These are phyloP conservation scores for Abrus pulchellus DNA, from an alignment of 306 rosid species.

Conservation along the genomic window DNA sequence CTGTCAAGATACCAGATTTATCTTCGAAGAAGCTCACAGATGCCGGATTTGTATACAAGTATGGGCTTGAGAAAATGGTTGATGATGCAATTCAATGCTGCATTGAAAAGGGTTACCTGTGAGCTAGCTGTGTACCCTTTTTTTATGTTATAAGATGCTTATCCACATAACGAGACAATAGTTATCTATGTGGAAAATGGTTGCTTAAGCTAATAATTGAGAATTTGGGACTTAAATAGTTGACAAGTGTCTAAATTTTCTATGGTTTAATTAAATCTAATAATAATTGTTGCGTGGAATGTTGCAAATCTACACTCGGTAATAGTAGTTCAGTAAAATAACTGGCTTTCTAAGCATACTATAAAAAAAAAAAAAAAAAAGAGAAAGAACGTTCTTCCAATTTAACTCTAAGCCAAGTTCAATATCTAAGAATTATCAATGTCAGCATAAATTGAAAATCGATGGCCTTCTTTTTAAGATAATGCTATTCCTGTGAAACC, in stretches of 20 bases:
- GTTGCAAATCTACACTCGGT: too few species aligned
- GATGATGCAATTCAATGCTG: constrained; percentile 36
- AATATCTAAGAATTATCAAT: too few species aligned
- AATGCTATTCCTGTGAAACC: too few species aligned
- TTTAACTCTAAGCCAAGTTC: too few species aligned
- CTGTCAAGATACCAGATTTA: neutral
- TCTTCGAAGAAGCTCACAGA: constrained; percentile 18
- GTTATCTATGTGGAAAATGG: too few species aligned
- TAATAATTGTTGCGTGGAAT: too few species aligned
- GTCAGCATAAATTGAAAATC: too few species aligned
- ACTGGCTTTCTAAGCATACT: too few species aligned
- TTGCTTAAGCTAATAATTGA: neutral
- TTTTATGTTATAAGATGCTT: neutral
- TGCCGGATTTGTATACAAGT: constrained; percentile 35
- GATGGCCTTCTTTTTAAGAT: too few species aligned
- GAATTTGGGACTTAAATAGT: neutral
- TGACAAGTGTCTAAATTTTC: neutral
- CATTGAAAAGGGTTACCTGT: constrained; percentile 14
- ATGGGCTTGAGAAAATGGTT: constrained; percentile 22
- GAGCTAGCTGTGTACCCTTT: neutral
- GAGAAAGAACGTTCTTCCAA: too few species aligned
- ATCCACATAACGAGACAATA: neutral
- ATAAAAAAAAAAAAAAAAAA: too few species aligned
- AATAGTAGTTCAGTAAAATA: too few species aligned
- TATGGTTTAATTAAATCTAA: neutral